Conservation (phyloP, 495 filamentous ascomycete genomes). For the Podospora sp. region DNA sequence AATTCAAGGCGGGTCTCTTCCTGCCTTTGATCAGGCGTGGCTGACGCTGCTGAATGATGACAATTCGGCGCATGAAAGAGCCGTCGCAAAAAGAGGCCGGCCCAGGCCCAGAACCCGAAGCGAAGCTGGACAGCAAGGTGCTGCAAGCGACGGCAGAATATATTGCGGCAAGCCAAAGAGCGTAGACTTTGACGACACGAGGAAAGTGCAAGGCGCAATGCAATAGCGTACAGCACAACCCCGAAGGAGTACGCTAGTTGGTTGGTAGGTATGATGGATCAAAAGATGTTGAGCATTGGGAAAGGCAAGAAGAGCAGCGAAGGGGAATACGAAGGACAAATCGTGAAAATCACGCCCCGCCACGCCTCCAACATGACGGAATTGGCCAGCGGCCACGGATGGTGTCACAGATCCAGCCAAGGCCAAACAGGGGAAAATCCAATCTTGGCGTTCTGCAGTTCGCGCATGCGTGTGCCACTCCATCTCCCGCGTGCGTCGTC, state of each 20-base stretch:
- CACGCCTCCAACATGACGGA: neutral
- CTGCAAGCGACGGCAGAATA: conserved; percentile 4
- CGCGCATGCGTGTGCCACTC: neutral
- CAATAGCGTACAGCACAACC: neutral
- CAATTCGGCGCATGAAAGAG: neutral
- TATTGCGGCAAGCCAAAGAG: neutral
- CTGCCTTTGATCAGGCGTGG: neutral
- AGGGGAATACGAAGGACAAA: neutral
- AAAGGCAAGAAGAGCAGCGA: neutral
- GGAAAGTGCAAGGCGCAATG: neutral
- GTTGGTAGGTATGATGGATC: neutral
- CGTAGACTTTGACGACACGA: neutral
- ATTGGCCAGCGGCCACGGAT: neutral
- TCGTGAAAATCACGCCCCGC: conserved; percentile 1
- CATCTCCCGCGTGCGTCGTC: neutral
- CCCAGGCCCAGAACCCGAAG: neutral
- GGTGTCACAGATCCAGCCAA: neutral
- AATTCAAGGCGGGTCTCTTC: conserved; percentile 7
- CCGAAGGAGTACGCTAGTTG: neutral
- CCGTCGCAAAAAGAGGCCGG: conserved; percentile 6
- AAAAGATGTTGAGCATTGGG: neutral
- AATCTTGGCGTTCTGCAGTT: neutral
- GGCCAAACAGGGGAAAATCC: neutral
- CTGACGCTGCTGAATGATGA: neutral
- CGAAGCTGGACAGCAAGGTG: neutral